These are phyloP conservation scores for Neurospora tetrasperma DNA, from an alignment of 495 filamentous ascomycete species.

Conservation along the genomic window DNA sequence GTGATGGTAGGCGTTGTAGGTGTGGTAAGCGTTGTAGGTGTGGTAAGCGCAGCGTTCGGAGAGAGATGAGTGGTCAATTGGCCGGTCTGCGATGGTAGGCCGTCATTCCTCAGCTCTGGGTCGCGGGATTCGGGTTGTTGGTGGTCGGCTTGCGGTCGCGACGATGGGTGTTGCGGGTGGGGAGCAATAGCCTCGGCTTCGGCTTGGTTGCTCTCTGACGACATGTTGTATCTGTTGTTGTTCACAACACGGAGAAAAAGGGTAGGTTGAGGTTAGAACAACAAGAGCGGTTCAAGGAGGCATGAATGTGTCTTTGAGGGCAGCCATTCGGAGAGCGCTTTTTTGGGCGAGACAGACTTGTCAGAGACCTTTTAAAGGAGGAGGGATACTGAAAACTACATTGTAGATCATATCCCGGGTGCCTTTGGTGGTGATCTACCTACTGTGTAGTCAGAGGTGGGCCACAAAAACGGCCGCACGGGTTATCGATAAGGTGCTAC, in stretches of 20 bases:
- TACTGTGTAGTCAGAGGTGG: slow-evolving; percentile 2
- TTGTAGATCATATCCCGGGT: slow-evolving; percentile 30
- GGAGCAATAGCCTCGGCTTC: slow-evolving; percentile 8
- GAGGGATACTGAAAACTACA: slow-evolving; percentile 30
- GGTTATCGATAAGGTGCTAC: slow-evolving; percentile 15
- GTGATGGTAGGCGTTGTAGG: background rate
- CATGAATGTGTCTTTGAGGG: slow-evolving; percentile 10
- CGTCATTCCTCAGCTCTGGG: background rate
- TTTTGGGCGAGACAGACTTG: slow-evolving; percentile 7
- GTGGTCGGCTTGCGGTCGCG: background rate
- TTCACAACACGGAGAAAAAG: background rate
- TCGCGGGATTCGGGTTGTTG: background rate
- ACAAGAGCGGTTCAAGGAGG: slow-evolving; percentile 13
- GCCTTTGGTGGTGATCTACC: slow-evolving; percentile 3
- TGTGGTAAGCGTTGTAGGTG: background rate
- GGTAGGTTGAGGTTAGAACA: background rate
- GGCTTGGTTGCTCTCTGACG: slow-evolving; percentile 21
- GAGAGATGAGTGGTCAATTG: background rate
- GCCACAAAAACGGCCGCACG: slow-evolving; percentile 3
- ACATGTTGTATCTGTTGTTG: slow-evolving; percentile 11
- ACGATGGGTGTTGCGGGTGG: background rate
- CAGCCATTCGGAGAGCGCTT: slow-evolving; percentile 15
- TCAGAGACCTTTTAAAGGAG: slow-evolving; percentile 14
- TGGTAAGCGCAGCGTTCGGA: background rate
- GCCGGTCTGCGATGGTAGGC: background rate